Evolutionary conservation across 768 basidiomycete genomes (phyloP), one percentile per base, ranked within the genome.

Genomic region (Pleurotus tuoliensis): DNA sequence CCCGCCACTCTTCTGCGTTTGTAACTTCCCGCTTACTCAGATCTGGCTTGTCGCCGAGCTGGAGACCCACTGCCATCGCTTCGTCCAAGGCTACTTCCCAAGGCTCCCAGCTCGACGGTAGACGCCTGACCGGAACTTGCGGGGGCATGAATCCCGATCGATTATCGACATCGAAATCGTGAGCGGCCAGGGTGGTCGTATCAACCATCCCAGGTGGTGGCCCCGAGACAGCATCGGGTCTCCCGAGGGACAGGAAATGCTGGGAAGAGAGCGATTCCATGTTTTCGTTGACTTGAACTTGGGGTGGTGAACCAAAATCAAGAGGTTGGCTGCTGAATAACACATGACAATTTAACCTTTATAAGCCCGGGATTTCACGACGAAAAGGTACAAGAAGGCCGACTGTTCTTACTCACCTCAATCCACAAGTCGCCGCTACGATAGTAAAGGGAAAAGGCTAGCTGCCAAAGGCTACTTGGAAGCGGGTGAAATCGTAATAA

Each of bases 71-170:
- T 1, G 63, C 62, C 60, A 80, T 70, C 4, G 83, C 87, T 13
- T 67, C 72, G 49, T 81, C 82, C 2, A 87, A 78, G 16, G 68
- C 66, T 8, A 64, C 67, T 67, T 96, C 93, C 94, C 92, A 98
- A 45, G 72, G 64, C 44, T 83, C 85, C 82, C 84, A 96, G 55
- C 71, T 67, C 0, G 40, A 56, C 0, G 87, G 84, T 1, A 96
- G 77, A 18, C 87, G 80, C 5, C 71, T 62, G 0, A 87, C 67
- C 1, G 94, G 94, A 0, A 84, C 81, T 12, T 82, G 76, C 0
- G 90, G 87, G 2, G 95, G 90, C 83, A 98, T 87, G 69, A 98
- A 98, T 0, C 96, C 95, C 0, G 93, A 92, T 13, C 84, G 77
- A 8, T 88, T 86, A 67, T 95, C 93, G 58, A 98, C 90, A 67